Evolutionary conservation across 2,329 filamentous ascomycete genomes (phyloP).

Genomic region (Didymella sp.): DNA sequence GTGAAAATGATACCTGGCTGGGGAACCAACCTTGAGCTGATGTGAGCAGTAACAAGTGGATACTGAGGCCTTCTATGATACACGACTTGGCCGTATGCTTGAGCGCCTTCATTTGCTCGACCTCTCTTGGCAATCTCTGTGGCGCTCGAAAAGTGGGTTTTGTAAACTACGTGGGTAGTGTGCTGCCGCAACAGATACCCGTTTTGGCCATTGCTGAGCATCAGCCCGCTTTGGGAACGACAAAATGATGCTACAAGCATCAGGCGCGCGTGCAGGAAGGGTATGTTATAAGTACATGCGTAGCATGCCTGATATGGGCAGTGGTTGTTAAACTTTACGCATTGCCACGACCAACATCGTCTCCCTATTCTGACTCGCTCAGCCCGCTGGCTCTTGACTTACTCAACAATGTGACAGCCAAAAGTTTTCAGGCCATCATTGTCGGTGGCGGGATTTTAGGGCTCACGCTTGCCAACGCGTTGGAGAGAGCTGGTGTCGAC

Average conservation of each 20-base stretch:
- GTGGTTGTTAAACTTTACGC: not conserved
- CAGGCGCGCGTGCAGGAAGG: not conserved
- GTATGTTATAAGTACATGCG: not conserved
- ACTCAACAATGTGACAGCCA: not conserved
- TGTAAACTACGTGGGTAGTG: not conserved
- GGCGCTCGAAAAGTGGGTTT: not conserved
- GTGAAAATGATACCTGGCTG: not conserved
- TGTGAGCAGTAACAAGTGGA: not conserved
- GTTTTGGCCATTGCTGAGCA: not conserved
- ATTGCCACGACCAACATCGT: not conserved
- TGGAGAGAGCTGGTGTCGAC: constrained; percentile 24
- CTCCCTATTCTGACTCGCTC: not conserved
- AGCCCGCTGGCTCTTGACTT: not conserved
- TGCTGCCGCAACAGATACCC: not conserved
- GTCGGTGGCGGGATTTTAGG: constrained; percentile 26
- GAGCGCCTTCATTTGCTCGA: not conserved
- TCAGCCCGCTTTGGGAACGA: not conserved
- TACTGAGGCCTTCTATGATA: not conserved
- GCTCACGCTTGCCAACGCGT: constrained; percentile 21
- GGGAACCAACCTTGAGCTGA: not conserved
- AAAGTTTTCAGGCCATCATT: constrained; percentile 15
- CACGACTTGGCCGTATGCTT: not conserved
- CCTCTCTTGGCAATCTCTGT: not conserved
- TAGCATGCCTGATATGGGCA: not conserved
- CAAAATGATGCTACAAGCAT: not conserved